Evolutionary conservation across 805 yeast genomes (phyloP).

Genomic region (Candida suzukii): DNA sequence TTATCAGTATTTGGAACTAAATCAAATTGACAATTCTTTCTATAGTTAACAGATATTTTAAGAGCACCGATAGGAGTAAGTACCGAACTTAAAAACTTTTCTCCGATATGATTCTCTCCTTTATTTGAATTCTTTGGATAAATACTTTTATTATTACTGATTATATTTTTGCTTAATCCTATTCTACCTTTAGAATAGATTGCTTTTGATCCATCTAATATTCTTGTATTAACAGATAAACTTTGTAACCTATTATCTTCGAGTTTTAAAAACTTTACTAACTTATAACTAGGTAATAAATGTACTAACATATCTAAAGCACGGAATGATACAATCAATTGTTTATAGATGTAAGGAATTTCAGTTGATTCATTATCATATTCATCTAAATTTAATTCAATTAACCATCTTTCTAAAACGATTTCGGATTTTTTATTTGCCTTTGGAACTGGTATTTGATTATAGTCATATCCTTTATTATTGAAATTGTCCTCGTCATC

Average conservation of each 20-base stretch:
- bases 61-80: constrained; percentile 71
- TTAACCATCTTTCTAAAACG: constrained; percentile 91
- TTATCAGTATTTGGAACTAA: constrained; percentile 53
- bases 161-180: constrained; percentile 59
- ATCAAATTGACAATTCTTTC: constrained; percentile 63
- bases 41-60: constrained; percentile 69
- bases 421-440: constrained; percentile 69
- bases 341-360: constrained; percentile 64
- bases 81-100: constrained; percentile 61
- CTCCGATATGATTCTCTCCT: constrained; percentile 13
- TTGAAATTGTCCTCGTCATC: constrained; percentile 31
- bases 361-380: constrained; percentile 38
- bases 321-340: constrained; percentile 66
- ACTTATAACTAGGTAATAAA: constrained; percentile 64
- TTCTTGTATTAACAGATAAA: constrained; percentile 48
- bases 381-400: constrained; percentile 60
- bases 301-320: constrained; percentile 60
- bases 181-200: constrained; percentile 78
- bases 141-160: constrained; percentile 12
- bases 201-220: constrained; percentile 72
- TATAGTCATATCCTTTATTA: constrained; percentile 45
- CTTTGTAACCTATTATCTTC: constrained; percentile 13
- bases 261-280: constrained; percentile 36
- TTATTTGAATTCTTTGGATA: background rate
- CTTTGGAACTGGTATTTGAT: constrained; percentile 50